A percentile compares a stretch with the other conserved stretches of the same genome.
phyloP scores from a whole-genome alignment of 495 filamentous ascomycete genomes.

The Umbilicaria muhlenbergii region DNA sequence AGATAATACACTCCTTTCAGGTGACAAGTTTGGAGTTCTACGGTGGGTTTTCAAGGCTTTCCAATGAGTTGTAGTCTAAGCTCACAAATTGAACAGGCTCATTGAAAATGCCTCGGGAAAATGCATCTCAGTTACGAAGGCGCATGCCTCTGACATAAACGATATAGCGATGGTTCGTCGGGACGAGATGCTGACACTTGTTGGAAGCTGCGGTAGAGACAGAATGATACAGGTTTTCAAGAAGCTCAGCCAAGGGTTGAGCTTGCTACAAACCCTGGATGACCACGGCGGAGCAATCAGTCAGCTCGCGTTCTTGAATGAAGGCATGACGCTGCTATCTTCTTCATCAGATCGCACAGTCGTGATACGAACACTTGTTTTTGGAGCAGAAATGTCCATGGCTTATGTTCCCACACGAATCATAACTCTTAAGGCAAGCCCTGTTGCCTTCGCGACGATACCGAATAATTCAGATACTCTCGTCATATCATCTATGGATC shows the following conservation, averaged over 20 bases:
- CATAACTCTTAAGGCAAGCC: conserved; percentile 71
- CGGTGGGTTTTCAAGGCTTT: conserved; percentile 30
- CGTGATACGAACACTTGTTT: conserved; percentile 52
- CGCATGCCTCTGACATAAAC: conserved; percentile 74
- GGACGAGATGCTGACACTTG: conserved; percentile 33
- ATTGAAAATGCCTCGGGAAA: conserved; percentile 27
- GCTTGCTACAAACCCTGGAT: conserved; percentile 57
- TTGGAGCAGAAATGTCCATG: conserved; percentile 43
- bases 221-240: conserved; percentile 80
- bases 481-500: conserved; percentile 67
- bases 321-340: conserved; percentile 60
- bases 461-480: conserved; percentile 44
- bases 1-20: conserved; percentile 53
- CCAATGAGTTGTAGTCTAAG: no score
- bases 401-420: conserved; percentile 63
- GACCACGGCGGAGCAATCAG: conserved; percentile 61
- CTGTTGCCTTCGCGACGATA: conserved; percentile 61
- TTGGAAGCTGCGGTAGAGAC: conserved; percentile 75
- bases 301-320: conserved; percentile 42
- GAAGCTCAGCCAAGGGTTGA: conserved; percentile 33
- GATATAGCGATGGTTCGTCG: conserved; percentile 52
- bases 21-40: conserved; percentile 73
- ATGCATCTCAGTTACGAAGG: conserved; percentile 53
- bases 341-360: conserved; percentile 80
- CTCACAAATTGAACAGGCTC: conserved; percentile 17